Base-by-base conservation (phyloP, 2,329 filamentous ascomycete genomes). In the Aureobasidium sp. region DNA sequence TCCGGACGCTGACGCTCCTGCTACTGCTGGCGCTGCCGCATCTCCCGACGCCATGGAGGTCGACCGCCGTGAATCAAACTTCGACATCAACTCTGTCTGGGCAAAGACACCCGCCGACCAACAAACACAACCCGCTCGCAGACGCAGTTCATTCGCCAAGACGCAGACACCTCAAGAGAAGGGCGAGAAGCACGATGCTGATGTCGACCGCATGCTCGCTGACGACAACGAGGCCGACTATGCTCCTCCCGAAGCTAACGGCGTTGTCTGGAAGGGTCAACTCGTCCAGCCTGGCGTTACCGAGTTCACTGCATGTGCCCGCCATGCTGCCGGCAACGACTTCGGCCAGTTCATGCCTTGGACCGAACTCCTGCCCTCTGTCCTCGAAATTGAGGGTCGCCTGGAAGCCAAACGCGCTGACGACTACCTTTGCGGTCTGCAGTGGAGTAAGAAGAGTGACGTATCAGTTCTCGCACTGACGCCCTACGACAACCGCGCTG, bases 31-130 rank as follows among this genome's bases (percentile, higher is more conserved):
- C 71, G 62, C 64, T 70, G 60, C 56, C n/a, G 60, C 57, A 24
- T 61, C 59, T 11, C 59, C 59, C 9, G 60, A 61, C 15, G 47
- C 47, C 29, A 61, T 61, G 60, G 60, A 63, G 35, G 39, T 81
- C 78, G 82, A 67, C 76, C 64, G 62, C 8, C 86, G 68, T 14
- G 63, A 66, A 27, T 71, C 70, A 9, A 40, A 49, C 44, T 96
- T 95, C 69, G 89, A 96, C 70, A 90, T 96, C 70, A 87, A 90
- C 68, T 89, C 89, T 64, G 90, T 96, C 29, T 94, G 92, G 73
- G 88, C 86, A 5, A 89, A 87, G 66, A 90, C 95, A 44, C 64
- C 66, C 22, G 68, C 69, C 17, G 62, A 63, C 19, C 62, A 60
- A 9, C 44, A 53, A 35, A 56, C 60, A 15, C 49, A 54, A 42